Evolutionary conservation across 83 land plant genomes (phyloP).

Genomic region (Larix sibirica): DNA sequence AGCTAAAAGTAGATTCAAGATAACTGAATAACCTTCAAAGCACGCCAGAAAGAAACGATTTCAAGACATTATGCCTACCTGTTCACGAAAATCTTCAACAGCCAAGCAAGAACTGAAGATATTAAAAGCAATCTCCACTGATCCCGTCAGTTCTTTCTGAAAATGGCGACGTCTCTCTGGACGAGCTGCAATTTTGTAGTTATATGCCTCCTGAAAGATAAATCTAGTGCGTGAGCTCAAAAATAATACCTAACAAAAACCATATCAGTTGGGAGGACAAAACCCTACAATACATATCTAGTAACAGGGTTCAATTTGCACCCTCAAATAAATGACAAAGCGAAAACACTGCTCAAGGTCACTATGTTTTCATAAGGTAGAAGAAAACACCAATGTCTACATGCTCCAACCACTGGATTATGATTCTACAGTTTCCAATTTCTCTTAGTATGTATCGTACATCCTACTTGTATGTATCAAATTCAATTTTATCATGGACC

Average conservation of each 20-base stretch:
- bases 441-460: neutral
- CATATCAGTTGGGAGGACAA: neutral
- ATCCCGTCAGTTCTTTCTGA: slow-evolving; percentile 75
- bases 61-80: slow-evolving; percentile 46
- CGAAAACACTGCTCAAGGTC: neutral
- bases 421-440: neutral
- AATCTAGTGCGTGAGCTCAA: neutral
- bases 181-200: slow-evolving; percentile 87
- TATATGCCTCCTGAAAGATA: slow-evolving; percentile 73
- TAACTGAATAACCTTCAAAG: neutral
- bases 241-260: neutral
- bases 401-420: no score
- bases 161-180: slow-evolving; percentile 92
- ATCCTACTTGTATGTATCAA: no score
- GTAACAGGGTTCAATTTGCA: neutral
- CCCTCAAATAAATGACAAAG: neutral
- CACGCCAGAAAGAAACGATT: neutral
- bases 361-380: neutral
- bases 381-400: no score
- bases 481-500: no score
- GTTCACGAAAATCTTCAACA: slow-evolving; percentile 63
- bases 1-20: neutral
- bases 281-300: neutral
- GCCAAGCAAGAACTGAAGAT: slow-evolving; percentile 60
- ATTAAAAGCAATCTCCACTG: slow-evolving; percentile 69